phyloP scores from a whole-genome alignment of 1,139 yeast species.

The Pneumocystis wakefieldiae region DNA sequence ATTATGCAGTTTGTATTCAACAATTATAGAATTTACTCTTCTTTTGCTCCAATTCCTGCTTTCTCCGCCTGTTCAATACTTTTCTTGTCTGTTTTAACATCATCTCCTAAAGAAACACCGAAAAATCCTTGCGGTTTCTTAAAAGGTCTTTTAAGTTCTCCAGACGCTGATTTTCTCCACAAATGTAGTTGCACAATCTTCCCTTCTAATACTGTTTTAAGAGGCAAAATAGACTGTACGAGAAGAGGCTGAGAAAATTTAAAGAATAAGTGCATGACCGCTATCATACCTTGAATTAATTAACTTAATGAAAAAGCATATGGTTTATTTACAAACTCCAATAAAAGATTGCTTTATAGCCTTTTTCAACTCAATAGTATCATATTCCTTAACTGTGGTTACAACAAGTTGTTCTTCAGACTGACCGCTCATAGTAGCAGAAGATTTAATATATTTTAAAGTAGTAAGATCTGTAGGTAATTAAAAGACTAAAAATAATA shows the following conservation, averaged over 20 bases:
- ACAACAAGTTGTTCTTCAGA: slow-evolving; percentile 56
- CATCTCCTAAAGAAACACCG: slow-evolving; percentile 48
- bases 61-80: slow-evolving; percentile 73
- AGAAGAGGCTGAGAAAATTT: slow-evolving; percentile 94
- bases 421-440: slow-evolving; percentile 65
- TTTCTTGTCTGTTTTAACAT: slow-evolving; percentile 66
- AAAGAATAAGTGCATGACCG: slow-evolving; percentile 95
- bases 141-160: slow-evolving; percentile 95
- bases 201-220: slow-evolving; percentile 79
- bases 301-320: neutral
- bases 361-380: slow-evolving; percentile 20
- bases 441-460: slow-evolving; percentile 77
- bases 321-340: slow-evolving; percentile 25
- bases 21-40: slow-evolving; percentile 37
- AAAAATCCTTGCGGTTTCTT: slow-evolving; percentile 64
- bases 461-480: slow-evolving; percentile 49
- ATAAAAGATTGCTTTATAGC: slow-evolving; percentile 46
- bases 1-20: neutral
- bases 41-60: slow-evolving; percentile 83
- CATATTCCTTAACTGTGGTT: slow-evolving; percentile 91
- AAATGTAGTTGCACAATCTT: slow-evolving; percentile 86
- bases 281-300: slow-evolving; percentile 76
- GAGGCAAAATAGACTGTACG: slow-evolving; percentile 83
- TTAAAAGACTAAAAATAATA: slow-evolving; percentile 3
- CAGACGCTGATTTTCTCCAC: slow-evolving; percentile 68